Evolutionary conservation across 345 rosid species (phyloP), one percentile per base, ranked within the genome.

Genomic region (Abelmoschus esculentus): DNA sequence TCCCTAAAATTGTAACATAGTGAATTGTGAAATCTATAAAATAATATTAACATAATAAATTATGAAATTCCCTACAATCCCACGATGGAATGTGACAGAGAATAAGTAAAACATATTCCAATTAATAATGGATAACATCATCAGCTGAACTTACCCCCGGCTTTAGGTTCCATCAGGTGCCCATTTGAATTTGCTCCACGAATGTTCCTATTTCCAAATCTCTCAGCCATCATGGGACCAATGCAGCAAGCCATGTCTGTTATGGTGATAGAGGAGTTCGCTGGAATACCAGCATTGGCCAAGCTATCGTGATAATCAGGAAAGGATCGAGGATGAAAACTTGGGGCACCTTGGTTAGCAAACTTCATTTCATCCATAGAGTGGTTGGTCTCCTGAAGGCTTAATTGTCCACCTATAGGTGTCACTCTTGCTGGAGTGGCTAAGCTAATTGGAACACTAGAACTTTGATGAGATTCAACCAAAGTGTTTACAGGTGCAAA

Each of bases 261-360:
- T 69, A 78, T 71, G 54, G 81, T 67, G 55, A 75, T 73, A 38
- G 86, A 76, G 67, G 90, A 76, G 69, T 78, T 87, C 75, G 74
- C 80, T 59, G 81, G 78, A 81, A 83, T 75, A 67, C 82, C 91
- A 75, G 9, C 42, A 38, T 75, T 80, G 72, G 79, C 75, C 49
- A 88, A 75, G 80, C 77, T 76, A 75, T 88, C 90, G 40, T 75
- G 82, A 77, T 88, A 86, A 58, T 95, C 96, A 0, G 97, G 89
- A 26, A 90, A 78, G 42, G 98, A 88, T 82, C 78, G 88, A 73
- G 88, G 90, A 83, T 85, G 89, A 70, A 90, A 82, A 79, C 75
- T 82, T 53, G 82, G 84, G 50, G 80, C n/a, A 71, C 82, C 74
- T 73, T 78, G 92, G 64, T 71, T 79, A 72, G 81, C 86, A 75